A percentile compares a stretch with the other conserved stretches of the same genome.
phyloP scores from a whole-genome alignment of 345 rosid species.

The Brassica incana region DNA sequence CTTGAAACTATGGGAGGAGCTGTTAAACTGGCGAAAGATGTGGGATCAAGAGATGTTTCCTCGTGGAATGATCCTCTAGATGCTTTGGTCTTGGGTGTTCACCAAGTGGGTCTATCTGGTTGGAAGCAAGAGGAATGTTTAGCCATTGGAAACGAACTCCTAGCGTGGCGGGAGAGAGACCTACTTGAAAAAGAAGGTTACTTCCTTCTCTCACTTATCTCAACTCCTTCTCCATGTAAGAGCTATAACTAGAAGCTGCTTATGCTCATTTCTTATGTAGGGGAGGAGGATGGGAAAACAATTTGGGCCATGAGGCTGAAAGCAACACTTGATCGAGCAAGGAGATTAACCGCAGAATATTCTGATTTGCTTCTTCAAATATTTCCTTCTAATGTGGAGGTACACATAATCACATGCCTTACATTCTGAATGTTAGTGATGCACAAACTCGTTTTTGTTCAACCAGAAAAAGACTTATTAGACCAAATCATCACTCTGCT shows the following conservation, averaged over 20 bases:
- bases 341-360: constrained; percentile 92
- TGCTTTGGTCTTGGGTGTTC: constrained; percentile 67
- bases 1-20: constrained; percentile 82
- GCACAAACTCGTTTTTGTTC: neutral
- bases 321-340: constrained; percentile 95
- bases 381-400: constrained; percentile 90
- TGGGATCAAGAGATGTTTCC: constrained; percentile 52
- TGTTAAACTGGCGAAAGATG: constrained; percentile 64
- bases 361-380: constrained; percentile 86
- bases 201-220: constrained; percentile 6
- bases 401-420: constrained; percentile 33
- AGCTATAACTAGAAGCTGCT: neutral
- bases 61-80: constrained; percentile 78
- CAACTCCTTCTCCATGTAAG: neutral
- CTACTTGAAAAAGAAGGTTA: constrained; percentile 76
- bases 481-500: neutral
- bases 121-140: constrained; percentile 90
- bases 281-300: constrained; percentile 78
- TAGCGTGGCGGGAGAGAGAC: constrained; percentile 80
- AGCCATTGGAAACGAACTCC: constrained; percentile 79
- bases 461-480: neutral
- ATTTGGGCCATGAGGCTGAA: constrained; percentile 90
- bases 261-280: constrained; percentile 41
- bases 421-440: constrained; percentile 20
- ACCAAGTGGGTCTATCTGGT: constrained; percentile 83